A percentile compares a stretch with the other conserved stretches of the same genome.
phyloP scores from a whole-genome alignment of 768 basidiomycete species.

The Collybiopsis confluens region DNA sequence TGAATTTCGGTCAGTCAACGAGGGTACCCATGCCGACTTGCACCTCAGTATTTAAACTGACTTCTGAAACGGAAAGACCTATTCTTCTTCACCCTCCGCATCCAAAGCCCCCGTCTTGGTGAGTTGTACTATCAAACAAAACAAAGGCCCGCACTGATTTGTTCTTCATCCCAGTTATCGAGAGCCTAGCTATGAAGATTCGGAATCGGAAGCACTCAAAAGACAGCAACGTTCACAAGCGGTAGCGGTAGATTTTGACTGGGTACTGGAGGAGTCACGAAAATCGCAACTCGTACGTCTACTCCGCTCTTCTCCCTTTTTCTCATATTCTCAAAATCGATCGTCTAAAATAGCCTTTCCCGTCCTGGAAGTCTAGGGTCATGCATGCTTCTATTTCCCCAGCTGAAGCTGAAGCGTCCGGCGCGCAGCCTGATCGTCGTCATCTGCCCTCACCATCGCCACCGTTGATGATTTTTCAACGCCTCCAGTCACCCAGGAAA shows the following conservation, averaged over 20 bases:
- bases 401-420: not conserved
- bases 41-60: not conserved
- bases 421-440: no score
- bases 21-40: not conserved
- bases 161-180: not conserved
- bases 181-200: conserved; percentile 2
- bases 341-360: not conserved
- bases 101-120: conserved; percentile 4
- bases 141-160: not conserved
- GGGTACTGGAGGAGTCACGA: not conserved
- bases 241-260: conserved; percentile 5
- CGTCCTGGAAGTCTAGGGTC: conserved; percentile 1
- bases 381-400: not conserved
- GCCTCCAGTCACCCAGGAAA: not conserved
- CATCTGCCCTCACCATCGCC: not conserved
- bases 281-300: not conserved
- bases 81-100: not conserved
- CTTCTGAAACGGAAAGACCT: not conserved
- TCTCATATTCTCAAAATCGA: no score
- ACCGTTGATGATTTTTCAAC: not conserved
- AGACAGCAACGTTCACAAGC: not conserved
- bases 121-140: not conserved
- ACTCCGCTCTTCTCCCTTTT: not conserved
- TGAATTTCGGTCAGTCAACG: not conserved
- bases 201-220: not conserved